Conservation (phyloP, 1,284 basidiomycete genomes). For the Ganoderma lucidum region DNA sequence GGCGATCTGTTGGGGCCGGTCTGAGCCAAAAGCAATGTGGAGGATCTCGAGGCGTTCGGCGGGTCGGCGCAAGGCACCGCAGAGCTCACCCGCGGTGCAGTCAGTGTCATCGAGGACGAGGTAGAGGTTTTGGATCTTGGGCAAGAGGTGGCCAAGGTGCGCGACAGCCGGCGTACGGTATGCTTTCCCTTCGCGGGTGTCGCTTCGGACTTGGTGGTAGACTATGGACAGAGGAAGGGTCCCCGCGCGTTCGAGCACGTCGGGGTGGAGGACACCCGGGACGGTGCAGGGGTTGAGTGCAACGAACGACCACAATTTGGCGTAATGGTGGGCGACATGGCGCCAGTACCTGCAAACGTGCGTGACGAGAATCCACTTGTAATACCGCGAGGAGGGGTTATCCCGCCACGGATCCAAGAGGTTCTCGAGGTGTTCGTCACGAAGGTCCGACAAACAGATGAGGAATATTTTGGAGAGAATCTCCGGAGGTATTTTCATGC, state of each 20-base stretch:
- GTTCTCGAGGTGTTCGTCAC: conserved; percentile 1
- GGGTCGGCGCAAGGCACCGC: conserved; percentile 4
- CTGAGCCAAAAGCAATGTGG: conserved; percentile 7
- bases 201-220: conserved; percentile 12
- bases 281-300: conserved; percentile 15
- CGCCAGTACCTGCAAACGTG: conserved; percentile 23
- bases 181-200: conserved; percentile 3
- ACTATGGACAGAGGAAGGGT: conserved; percentile 20
- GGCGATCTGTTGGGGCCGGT: not conserved
- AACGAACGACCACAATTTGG: conserved; percentile 17
- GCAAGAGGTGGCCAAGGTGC: not conserved
- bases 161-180: conserved; percentile 8
- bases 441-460: not conserved
- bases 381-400: conserved; percentile 2
- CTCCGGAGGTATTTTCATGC: conserved; percentile 8
- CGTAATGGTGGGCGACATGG: conserved; percentile 12
- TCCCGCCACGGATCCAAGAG: not conserved
- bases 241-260: not conserved
- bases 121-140: conserved; percentile 12
- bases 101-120: conserved; percentile 19
- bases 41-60: conserved; percentile 4
- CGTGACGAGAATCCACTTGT: conserved; percentile 16
- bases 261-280: conserved; percentile 3
- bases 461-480: conserved; percentile 19
- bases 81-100: conserved; percentile 7